Evolutionary conservation across 1,284 basidiomycete genomes (phyloP), one percentile per base, ranked within the genome.

Genomic region (Moesziomyces antarcticus): DNA sequence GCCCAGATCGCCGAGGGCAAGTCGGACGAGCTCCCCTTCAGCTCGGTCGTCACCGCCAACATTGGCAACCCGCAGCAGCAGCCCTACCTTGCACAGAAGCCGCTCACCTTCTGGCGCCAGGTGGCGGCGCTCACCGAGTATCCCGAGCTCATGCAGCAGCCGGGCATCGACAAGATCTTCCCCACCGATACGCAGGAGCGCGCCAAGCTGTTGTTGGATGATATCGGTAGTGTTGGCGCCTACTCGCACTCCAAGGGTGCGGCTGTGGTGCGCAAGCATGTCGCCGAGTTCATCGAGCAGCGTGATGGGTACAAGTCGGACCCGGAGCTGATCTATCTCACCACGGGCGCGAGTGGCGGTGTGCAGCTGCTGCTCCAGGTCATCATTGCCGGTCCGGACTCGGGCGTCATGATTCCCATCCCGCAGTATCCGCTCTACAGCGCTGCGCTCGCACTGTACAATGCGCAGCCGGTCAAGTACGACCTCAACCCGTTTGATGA

Each of bases 381-480:
- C 86, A 88, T 95, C 68, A 91, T 94, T 79, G 81, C 86, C 11
- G 87, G 88, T 5, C 80, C 82, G 9, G 87, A 88, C 21, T 88
- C 89, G 51, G 94, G 93, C 10, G 89, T 96, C 75, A 88, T 96
- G 67, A 98, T 99, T 81, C 96, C 96, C 24, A 98, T 99, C 73
- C 96, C 96, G 1, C 96, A 99, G 87, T 99, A 99, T 84, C 96
- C 96, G 1, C 88, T 99, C 18, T 97, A 98, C 86, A 97, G 94
- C 46, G 96, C 96, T 22, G 91, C 94, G 0, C 90, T 99, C 51
- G 92, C 95, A 0, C 91, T 94, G 79, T 90, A 90, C 85, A 87
- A 88, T 49, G 94, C 94, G 22, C 87, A 89, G n/a, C 87, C 93
- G 0, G 86, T 98, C 43, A 92, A 93, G 0, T 99, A 99, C 86